phyloP scores from a whole-genome alignment of 129 eudicot genomes.

The Lactuca sativa region DNA sequence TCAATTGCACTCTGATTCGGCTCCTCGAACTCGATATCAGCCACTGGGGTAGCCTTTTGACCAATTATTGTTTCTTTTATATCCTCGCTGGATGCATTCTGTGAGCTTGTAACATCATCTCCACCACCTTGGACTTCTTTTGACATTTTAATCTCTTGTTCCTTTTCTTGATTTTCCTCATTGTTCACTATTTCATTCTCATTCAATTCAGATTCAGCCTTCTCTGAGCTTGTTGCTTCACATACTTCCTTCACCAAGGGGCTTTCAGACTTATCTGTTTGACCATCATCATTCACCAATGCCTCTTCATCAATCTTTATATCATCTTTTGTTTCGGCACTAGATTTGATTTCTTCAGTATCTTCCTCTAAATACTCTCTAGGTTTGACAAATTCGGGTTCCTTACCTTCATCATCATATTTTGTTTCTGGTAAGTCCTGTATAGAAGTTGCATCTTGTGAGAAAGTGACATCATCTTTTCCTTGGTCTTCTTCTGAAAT shows the following conservation, averaged over 20 bases:
- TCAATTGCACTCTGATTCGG: neutral
- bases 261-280: slow-evolving; percentile 7
- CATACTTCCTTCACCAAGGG: neutral
- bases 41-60: slow-evolving; percentile 2
- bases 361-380: slow-evolving; percentile 15
- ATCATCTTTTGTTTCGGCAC: neutral
- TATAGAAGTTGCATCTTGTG: neutral
- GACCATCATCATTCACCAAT: slow-evolving; percentile 8
- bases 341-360: slow-evolving; percentile 13
- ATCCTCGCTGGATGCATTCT: slow-evolving; percentile 19
- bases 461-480: neutral
- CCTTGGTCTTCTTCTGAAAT: neutral
- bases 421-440: neutral
- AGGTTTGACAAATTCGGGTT: neutral
- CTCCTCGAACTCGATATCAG: neutral
- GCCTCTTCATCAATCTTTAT: slow-evolving; percentile 17
- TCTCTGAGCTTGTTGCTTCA: slow-evolving; percentile 16
- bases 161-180: slow-evolving; percentile 13
- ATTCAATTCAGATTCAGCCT: neutral
- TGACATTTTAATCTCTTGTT: slow-evolving; percentile 21
- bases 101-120: slow-evolving; percentile 12
- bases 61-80: slow-evolving; percentile 8
- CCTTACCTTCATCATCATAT: neutral
- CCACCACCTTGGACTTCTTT: neutral
- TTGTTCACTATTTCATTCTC: slow-evolving; percentile 16